Base-by-base conservation (phyloP, 2,329 filamentous ascomycete species). In the Fusarium solani-melongenae region DNA sequence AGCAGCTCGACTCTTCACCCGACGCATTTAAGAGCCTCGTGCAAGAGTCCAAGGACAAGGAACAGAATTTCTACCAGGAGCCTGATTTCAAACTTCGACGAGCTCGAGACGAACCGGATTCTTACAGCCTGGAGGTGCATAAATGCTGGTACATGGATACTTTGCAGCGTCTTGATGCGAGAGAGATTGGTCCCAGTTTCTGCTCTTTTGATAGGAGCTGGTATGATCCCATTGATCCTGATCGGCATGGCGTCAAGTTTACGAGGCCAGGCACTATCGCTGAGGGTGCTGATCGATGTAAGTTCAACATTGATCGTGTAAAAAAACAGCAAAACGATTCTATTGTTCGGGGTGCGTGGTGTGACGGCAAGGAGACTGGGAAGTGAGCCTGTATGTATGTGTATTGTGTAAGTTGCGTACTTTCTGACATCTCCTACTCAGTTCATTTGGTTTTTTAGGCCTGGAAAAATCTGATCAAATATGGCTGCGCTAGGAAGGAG, bases 131-230 rank as follows among this genome's bases (percentile, higher is more conserved):
- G 14, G 46, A 53, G 15, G 60, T 62, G 2, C 44, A 62, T 20
- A 24, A 15, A 20, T 51, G 46, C 22, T 62, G 44, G 60, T 55
- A 62, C n/a, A 62, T 62, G 60, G 44, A 62, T 31, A 62, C 60
- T 17, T 33, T 62, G 20, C 24, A 51, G 17, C 46, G 27, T n/a
- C 46, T 51, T n/a, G 46, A 8, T 11, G 46, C 46, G 15, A n/a
- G 46, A 29, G 46, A 51, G 17, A 51, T 51, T 14, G 46, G 46
- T 2, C 10, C 46, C 2, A 20, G 27, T 51, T 51, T 51, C 46
- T 51, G 24, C 10, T 51, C 46, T 8, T 29, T 51, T 31, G 46
- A 51, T 4, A 51, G 27, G 17, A 51, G 46, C 27, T 51, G 46
- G 46, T 51, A 51, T 2, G 27, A 51, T 31, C 46, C 24, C 6